Evolutionary conservation across 176 grass and related monocot genomes (phyloP), one percentile per base, ranked within the genome.

Genomic region (Carex pumila): DNA sequence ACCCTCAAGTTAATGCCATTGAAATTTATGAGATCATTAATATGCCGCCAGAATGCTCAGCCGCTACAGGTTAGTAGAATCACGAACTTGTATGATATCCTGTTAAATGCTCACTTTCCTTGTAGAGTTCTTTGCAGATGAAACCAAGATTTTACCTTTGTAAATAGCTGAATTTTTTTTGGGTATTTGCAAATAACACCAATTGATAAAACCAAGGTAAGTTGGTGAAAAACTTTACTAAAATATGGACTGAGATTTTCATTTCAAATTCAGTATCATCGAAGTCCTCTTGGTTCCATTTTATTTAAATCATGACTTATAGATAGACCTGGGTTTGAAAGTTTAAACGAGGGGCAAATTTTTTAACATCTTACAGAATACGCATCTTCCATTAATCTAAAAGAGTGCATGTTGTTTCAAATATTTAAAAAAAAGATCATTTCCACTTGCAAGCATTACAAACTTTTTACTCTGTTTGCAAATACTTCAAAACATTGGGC

Each of bases 1-100:
- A 77, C 69, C 86, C 86, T 29, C 86, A 84, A 84, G 79, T 87
- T 63, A 87, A 83, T 60, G 80, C 55, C 25, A 87, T 87, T 84
- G 86, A 87, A 84, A 83, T 84, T 54, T 87, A 84, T 67, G 86
- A 87, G 81, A 79, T 87, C 17, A 8, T 87, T 45, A 74, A 73
- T 19, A 65, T 77, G 61, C 80, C 70, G 4, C 6, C 53, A 63
- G 79, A 87, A 83, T 87, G 67, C 80, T 79, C 86, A 47, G 39
- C 67, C 41, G 54, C 86, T 63, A 68, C 86, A 87, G 86, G 86
- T 87, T 62, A 67, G 36, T 37, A 37, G 9, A 63, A 61, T 81
- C 17, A 81, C 17, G 3, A 82, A 83, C 21, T 83, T 67, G 6
- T 64, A 30, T 29, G 57, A 58, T 45, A 70, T 13, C n/a, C 55